Conservation (phyloP, 805 yeast genomes). For the Nakazawaea holstii region DNA sequence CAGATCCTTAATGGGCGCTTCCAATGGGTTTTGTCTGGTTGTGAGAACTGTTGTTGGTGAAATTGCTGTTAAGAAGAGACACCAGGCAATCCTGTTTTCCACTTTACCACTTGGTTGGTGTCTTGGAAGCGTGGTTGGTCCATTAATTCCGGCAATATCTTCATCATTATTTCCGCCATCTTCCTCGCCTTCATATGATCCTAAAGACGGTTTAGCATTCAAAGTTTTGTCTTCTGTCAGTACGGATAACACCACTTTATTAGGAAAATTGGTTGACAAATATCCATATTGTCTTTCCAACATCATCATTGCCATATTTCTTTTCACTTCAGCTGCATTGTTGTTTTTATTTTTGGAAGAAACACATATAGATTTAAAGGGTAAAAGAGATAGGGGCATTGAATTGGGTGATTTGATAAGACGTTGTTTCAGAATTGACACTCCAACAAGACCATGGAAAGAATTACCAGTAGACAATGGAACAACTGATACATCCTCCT, state of each 20-base stretch:
- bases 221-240: not conserved
- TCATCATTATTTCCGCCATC: not conserved
- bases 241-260: not conserved
- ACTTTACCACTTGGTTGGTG: slow-evolving; percentile 59
- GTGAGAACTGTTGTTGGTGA: slow-evolving; percentile 60
- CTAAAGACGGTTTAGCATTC: not conserved
- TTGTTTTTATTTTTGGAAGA: slow-evolving; percentile 39
- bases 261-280: slow-evolving; percentile 17
- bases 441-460: slow-evolving; percentile 13
- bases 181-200: not conserved
- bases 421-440: slow-evolving; percentile 15
- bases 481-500: not conserved
- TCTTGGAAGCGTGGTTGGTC: slow-evolving; percentile 57
- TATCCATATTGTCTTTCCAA: slow-evolving; percentile 53
- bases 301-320: slow-evolving; percentile 35
- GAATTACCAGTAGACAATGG: not conserved
- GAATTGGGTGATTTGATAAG: slow-evolving; percentile 34
- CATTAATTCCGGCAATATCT: slow-evolving; percentile 25
- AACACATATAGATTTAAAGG: slow-evolving; percentile 37
- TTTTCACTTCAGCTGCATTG: slow-evolving; percentile 28
- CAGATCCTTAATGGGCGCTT: slow-evolving; percentile 47
- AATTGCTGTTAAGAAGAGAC: slow-evolving; percentile 49
- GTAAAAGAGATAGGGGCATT: slow-evolving; percentile 38
- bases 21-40: slow-evolving; percentile 63
- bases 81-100: slow-evolving; percentile 60